Evolutionary conservation across 176 grass and related monocot genomes (phyloP).

Genomic region (Ampelocalamus luodianensis): DNA sequence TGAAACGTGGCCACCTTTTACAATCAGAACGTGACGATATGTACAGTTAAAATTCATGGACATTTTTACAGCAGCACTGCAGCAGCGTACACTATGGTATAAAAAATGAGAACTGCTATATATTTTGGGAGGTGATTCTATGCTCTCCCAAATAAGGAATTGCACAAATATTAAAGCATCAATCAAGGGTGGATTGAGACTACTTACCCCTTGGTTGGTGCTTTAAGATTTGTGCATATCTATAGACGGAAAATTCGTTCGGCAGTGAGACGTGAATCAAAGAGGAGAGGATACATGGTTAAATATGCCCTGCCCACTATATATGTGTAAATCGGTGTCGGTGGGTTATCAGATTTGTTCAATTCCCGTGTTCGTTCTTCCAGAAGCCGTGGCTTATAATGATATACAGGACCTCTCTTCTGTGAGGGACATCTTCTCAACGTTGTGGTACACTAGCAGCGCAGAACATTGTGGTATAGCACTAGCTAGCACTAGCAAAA

Average conservation of each 20-base stretch:
- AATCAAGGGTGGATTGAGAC: too few relatives aligned
- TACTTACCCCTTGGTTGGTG: too few relatives aligned
- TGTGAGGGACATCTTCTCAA: too few relatives aligned
- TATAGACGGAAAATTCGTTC: not conserved
- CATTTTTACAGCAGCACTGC: not conserved
- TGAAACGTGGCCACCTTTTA: not conserved
- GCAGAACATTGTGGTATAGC: too few relatives aligned
- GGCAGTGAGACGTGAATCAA: not conserved
- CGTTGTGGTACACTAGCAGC: not conserved
- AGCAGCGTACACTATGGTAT: not conserved
- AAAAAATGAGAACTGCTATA: too few relatives aligned
- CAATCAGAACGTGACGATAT: not conserved
- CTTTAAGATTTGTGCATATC: too few relatives aligned
- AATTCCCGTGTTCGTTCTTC: not conserved
- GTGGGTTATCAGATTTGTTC: not conserved
- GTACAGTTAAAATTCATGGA: not conserved
- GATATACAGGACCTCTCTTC: not conserved
- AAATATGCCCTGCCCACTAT: not conserved
- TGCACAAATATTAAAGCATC: too few relatives aligned
- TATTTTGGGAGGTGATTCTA: too few relatives aligned
- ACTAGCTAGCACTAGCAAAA: too few relatives aligned
- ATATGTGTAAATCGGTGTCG: not conserved
- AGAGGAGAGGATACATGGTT: not conserved
- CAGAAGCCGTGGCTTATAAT: slow-evolving; percentile 10
- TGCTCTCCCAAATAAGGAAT: too few relatives aligned